phyloP scores from a whole-genome alignment of 495 filamentous ascomycete species.

The Trypethelium eluteriae region DNA sequence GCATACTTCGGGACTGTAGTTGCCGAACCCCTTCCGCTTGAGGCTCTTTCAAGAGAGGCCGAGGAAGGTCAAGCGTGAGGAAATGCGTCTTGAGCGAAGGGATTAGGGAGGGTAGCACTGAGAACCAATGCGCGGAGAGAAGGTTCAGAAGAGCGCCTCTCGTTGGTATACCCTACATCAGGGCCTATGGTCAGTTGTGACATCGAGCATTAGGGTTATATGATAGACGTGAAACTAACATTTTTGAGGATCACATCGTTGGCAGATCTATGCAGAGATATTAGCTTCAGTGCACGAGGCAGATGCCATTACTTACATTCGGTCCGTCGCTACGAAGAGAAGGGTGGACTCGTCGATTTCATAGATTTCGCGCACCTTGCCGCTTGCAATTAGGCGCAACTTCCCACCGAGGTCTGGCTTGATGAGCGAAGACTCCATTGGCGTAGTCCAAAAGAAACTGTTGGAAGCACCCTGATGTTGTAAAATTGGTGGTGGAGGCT shows the following conservation, averaged over 20 bases:
- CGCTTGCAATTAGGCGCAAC: slow-evolving; percentile 51
- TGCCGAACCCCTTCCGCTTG: slow-evolving; percentile 38
- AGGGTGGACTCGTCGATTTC: slow-evolving; percentile 64
- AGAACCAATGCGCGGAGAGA: slow-evolving; percentile 80
- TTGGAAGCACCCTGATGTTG: neutral
- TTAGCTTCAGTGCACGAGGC: neutral
- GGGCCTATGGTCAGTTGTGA: neutral
- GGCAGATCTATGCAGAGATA: slow-evolving; percentile 47
- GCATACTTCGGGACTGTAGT: slow-evolving; percentile 69
- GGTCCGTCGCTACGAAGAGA: slow-evolving; percentile 83
- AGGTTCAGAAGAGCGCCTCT: slow-evolving; percentile 83
- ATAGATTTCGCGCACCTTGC: slow-evolving; percentile 83
- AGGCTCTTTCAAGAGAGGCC: slow-evolving; percentile 34
- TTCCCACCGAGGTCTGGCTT: slow-evolving; percentile 47
- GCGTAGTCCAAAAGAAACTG: neutral
- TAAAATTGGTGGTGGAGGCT: neutral
- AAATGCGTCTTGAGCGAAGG: slow-evolving; percentile 71
- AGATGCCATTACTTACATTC: slow-evolving; percentile 44
- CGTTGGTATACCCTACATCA: slow-evolving; percentile 60
- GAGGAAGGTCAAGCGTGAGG: slow-evolving; percentile 59
- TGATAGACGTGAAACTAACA: slow-evolving; percentile 36
- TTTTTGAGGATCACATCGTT: slow-evolving; percentile 90
- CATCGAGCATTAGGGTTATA: neutral
- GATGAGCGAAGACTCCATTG: slow-evolving; percentile 30
- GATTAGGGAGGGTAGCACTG: slow-evolving; percentile 55